Evolutionary conservation across 148 eudicot genomes (phyloP), one percentile per base, ranked within the genome.

Genomic region (Bassia scoparia): DNA sequence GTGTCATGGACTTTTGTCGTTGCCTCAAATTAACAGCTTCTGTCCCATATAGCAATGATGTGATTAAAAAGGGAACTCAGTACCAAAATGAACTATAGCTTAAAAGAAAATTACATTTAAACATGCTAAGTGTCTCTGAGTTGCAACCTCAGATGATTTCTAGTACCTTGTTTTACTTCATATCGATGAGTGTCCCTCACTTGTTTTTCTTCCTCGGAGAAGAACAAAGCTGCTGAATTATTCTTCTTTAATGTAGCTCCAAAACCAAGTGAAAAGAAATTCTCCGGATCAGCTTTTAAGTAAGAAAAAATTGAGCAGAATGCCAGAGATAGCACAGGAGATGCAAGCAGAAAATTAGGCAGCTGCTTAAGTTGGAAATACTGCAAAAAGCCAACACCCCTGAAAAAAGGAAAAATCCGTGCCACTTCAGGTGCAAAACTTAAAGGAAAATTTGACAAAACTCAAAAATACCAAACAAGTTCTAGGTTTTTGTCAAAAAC

Each of bases 381-480:
- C 77, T 82, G 81, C 83, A 96, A 81, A 78, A 96, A 92, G 67
- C 99, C 99, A 31, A 92, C 99, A 72, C 86, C 86, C 99, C 99
- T 92, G 90, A 31, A 75, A 77, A 12, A 84, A 82, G 48, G 59
- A 72, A 54, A 76, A 37, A 31, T 49, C 16, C 33, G 50, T 50
- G 67, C 41, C 37, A 44, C 61, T 71, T 71, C 16, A 27, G 66
- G 27, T 23, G 38, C 38, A 29, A 35, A 61, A 61, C 35, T 13
- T 30, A 48, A 34, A 71, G 37, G 27, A 71, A 12, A 65, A 37
- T n/a, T n/a, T n/a, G n/a, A n/a, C n/a, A n/a, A n/a, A n/a, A n/a
- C n/a, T n/a, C n/a, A n/a, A n/a, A n/a, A n/a, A n/a, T n/a, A n/a
- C n/a, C n/a, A n/a, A n/a, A n/a, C n/a, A n/a, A n/a, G n/a, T n/a